Base-by-base conservation (phyloP, 2,329 filamentous ascomycete species). In the Fusarium humuli region DNA sequence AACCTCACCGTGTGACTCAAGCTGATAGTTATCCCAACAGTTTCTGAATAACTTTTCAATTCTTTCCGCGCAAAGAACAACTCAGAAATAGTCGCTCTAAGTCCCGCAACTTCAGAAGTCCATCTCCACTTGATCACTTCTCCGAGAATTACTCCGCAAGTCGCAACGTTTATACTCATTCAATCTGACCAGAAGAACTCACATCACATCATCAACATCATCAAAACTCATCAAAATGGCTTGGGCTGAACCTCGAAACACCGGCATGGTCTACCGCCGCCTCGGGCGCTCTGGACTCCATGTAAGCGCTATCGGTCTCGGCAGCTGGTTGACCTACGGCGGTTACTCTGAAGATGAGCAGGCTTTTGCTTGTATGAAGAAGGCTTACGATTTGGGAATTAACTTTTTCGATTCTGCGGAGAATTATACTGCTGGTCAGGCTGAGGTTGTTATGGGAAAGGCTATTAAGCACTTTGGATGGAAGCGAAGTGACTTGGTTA, bases 351-450 rank as follows among this genome's bases (percentile, higher is more conserved):
- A 86, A 45, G 86, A 90, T 71, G 87, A 90, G 57, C 85, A 85
- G 66, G 85, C 88, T 0, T 88, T 87, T 74, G 83, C 84, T 48
- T 89, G 87, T 75, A 87, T 89, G 85, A 88, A 89, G 80, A 83
- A 85, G 45, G 88, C 88, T 3, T 90, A 87, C 68, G 86, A 89
- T 63, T 77, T 81, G 49, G 88, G 88, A 4, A 82, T 90, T 77
- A 90, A 90, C 80, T 90, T 89, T 76, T 90, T 90, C 70, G 88
- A 90, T 73, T 86, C 83, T 12, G 88, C 88, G 3, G 88, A 90
- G 76, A 83, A 78, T 68, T 90, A 90, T 75, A 83, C 86, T 48
- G 87, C 83, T 29, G 90, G 90, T 53, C 82, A 90, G 74, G 88
- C 87, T 34, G 90, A 92, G 77, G 81, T 89, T 61, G 88, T 88